Evolutionary conservation across 169 alveolate species (phyloP), one percentile per base, ranked within the genome.

Genomic region (Plasmodium ovale): DNA sequence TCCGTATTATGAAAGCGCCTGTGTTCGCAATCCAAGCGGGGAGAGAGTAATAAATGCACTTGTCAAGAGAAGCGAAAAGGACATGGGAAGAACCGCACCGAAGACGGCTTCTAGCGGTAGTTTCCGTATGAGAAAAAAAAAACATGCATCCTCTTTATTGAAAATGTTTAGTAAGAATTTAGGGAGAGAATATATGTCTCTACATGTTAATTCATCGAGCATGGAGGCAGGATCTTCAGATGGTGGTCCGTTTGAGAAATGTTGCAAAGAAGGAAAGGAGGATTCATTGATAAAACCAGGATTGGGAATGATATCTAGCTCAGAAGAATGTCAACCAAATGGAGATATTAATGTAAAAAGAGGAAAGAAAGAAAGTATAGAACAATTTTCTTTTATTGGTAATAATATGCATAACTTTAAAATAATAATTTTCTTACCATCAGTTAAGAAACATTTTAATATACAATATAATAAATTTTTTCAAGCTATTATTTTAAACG

Each of bases 391-490:
- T 47, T 60, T 67, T 49, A 85, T 49, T 0, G 67, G 58, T 39
- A 44, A 35, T 16, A 85, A 85, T 54, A 27, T 54, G 1, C 65
- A 47, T 7, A 85, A 85, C n/a, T 85, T 85, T 19, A 56, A 71
- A 39, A 68, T 85, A 3, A 85, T 85, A 0, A 42, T 85, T 47
- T 85, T 85, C 33, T 37, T 85, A 4, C 91, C 91, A 1, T 85
- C 91, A 0, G 51, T 69, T 21, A 69, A 85, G 37, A 85, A 54
- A 10, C 91, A 85, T 56, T 69, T 68, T 27, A 85, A 70, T 37
- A 85, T 85, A 2, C 91, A 85, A 51, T 85, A 56, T 33, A 85
- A 85, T 25, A 85, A 85, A 85, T 85, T 85, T 27, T 64, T 85
- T 23, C 91, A 85, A 71, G 91, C 87, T 21, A 51, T 85, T 23